A percentile compares a stretch with the other conserved stretches of the same genome.
phyloP scores from a whole-genome alignment of 2,329 filamentous ascomycete species.

The Rhytidhysteron rufulum region DNA sequence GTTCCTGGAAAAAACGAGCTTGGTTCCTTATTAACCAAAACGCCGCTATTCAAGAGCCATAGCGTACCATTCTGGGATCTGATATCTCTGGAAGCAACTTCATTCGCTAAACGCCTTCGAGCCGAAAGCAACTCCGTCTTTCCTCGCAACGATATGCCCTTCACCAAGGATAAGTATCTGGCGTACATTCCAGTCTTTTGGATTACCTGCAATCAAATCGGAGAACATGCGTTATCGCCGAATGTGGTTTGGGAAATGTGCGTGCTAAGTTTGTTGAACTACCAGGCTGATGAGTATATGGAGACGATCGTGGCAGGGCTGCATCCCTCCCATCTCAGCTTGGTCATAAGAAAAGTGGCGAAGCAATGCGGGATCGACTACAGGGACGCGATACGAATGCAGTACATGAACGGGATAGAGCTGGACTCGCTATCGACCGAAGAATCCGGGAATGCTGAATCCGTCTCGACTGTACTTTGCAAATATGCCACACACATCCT shows the following conservation, averaged over 20 bases:
- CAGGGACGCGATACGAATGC: not conserved
- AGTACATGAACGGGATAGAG: too few species aligned
- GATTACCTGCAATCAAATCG: slow-evolving; percentile 12
- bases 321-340: not conserved
- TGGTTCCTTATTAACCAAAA: too few species aligned
- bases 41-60: too few species aligned
- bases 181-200: slow-evolving; percentile 21
- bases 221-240: not conserved
- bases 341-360: not conserved
- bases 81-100: too few species aligned
- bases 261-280: slow-evolving; percentile 17
- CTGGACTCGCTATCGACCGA: too few species aligned
- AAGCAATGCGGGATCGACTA: not conserved
- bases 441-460: not conserved
- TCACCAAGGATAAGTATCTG: slow-evolving; percentile 24
- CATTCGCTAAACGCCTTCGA: too few species aligned
- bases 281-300: slow-evolving; percentile 23
- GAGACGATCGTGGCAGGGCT: slow-evolving; percentile 11
- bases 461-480: not conserved
- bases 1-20: too few species aligned
- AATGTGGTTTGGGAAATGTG: slow-evolving; percentile 21
- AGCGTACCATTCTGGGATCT: too few species aligned
- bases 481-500: slow-evolving; percentile 1
- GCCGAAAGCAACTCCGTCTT: too few species aligned
- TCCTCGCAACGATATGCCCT: too few species aligned